A percentile compares a stretch with the other conserved stretches of the same genome.
Evolutionary conservation across 192 early-diverging fungal species (phyloP).

Genomic region (Helicostylum pulchrum): DNA sequence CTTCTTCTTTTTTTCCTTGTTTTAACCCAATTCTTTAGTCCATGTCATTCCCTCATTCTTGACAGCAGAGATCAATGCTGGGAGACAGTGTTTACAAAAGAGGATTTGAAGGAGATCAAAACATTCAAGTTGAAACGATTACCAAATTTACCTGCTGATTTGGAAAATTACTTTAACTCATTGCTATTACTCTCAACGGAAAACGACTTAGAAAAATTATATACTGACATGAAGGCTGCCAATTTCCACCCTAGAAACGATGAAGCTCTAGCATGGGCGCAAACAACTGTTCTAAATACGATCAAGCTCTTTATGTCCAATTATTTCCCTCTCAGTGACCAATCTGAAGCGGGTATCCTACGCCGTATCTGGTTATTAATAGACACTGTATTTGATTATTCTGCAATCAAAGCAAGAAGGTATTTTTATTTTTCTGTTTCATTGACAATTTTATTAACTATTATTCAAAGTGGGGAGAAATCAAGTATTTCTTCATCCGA

Average conservation of each 20-base stretch:
- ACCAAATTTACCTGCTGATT: background rate
- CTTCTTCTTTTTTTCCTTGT: no score
- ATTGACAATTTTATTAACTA: no score
- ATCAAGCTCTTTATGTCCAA: conserved; percentile 5
- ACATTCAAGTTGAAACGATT: background rate
- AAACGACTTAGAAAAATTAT: background rate
- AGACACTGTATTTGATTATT: no score
- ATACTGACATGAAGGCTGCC: background rate
- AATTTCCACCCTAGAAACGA: background rate
- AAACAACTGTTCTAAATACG: background rate
- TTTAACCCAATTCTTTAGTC: background rate
- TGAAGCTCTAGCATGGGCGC: background rate
- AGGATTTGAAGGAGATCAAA: conserved; percentile 5
- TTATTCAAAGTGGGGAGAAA: no score
- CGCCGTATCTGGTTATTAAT: background rate
- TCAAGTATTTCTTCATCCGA: no score
- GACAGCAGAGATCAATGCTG: background rate
- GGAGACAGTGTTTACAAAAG: conserved; percentile 3
- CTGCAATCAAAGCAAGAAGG: no score
- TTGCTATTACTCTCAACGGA: no score
- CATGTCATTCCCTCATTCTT: conserved; percentile 1
- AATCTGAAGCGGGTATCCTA: background rate
- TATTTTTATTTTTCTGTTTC: no score
- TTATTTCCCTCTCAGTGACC: background rate
- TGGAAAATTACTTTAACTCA: conserved; percentile 1